These are phyloP conservation scores for Xylona heveae DNA, from an alignment of 495 filamentous ascomycete species.

Conservation along the genomic window DNA sequence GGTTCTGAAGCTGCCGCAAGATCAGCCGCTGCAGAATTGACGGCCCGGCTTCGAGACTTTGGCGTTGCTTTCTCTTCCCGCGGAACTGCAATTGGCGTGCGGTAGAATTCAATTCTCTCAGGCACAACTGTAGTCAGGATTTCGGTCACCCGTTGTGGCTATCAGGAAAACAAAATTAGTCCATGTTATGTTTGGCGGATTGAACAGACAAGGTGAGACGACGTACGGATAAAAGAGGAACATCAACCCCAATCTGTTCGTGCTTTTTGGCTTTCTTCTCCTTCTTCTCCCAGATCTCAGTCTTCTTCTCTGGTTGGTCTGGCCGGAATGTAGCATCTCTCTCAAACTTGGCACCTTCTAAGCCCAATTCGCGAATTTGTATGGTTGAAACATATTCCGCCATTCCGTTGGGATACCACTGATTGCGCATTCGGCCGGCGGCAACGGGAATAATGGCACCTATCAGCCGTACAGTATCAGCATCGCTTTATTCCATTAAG, in stretches of 20 bases:
- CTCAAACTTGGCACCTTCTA: slow-evolving; percentile 17
- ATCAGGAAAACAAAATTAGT: too few relatives aligned
- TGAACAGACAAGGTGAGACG: slow-evolving; percentile 1
- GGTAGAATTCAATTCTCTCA: slow-evolving; percentile 26
- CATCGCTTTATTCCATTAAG: background rate
- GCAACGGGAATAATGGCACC: slow-evolving; percentile 31
- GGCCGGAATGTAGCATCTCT: slow-evolving; percentile 24
- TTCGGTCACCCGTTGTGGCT: slow-evolving; percentile 25
- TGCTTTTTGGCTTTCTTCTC: slow-evolving; percentile 8
- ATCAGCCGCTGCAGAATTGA: slow-evolving; percentile 7
- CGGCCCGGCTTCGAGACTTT: slow-evolving; percentile 10
- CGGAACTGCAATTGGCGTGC: slow-evolving; percentile 21
- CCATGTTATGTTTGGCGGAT: slow-evolving; percentile 3
- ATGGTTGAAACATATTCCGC: slow-evolving; percentile 30
- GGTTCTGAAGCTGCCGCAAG: slow-evolving; percentile 10
- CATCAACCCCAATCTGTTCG: slow-evolving; percentile 7
- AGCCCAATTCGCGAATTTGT: slow-evolving; percentile 21
- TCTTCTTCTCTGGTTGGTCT: slow-evolving; percentile 4
- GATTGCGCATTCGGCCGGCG: slow-evolving; percentile 31
- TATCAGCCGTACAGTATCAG: slow-evolving; percentile 9
- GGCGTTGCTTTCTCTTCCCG: slow-evolving; percentile 9
- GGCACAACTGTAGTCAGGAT: slow-evolving; percentile 27
- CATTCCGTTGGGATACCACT: slow-evolving; percentile 27
- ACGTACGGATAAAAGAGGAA: slow-evolving; percentile 11
- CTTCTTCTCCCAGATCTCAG: background rate